phyloP scores from a whole-genome alignment of 2,329 filamentous ascomycete genomes.

The Penicillium sp. region DNA sequence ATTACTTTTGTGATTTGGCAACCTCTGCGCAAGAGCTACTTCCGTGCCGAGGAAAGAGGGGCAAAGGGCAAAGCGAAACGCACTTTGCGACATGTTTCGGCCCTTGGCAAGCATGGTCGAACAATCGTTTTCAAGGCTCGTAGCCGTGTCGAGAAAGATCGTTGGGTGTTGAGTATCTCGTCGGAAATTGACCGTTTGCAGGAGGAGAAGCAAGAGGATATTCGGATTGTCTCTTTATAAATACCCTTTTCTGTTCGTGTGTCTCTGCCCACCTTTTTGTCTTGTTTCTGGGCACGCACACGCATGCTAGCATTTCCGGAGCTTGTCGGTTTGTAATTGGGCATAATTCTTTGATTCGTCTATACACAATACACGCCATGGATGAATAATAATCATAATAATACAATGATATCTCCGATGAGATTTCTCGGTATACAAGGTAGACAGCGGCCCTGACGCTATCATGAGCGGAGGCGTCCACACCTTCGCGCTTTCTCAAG shows the following conservation, averaged over 20 bases:
- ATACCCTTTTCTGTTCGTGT: conserved; percentile 8
- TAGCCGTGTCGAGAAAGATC: conserved; percentile 65
- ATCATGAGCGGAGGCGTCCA: neutral
- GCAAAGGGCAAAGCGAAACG: conserved; percentile 46
- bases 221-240: conserved; percentile 44
- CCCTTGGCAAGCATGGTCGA: conserved; percentile 61
- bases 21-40: conserved; percentile 58
- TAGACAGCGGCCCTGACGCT: conserved; percentile 8
- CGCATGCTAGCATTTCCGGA: neutral
- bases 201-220: conserved; percentile 50
- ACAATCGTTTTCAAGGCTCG: conserved; percentile 68
- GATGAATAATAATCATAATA: conserved; percentile 13
- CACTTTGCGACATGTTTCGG: conserved; percentile 59
- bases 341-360: neutral
- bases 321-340: neutral
- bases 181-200: conserved; percentile 66
- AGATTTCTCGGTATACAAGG: conserved; percentile 9
- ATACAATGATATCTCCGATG: conserved; percentile 18
- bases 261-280: neutral
- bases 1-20: conserved; percentile 70
- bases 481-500: neutral
- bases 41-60: conserved; percentile 48
- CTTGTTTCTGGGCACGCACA: neutral
- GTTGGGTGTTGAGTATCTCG: conserved; percentile 67
- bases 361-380: neutral